Evolutionary conservation across 768 basidiomycete species (phyloP).

Genomic region (Thelephora aurantiotincta): DNA sequence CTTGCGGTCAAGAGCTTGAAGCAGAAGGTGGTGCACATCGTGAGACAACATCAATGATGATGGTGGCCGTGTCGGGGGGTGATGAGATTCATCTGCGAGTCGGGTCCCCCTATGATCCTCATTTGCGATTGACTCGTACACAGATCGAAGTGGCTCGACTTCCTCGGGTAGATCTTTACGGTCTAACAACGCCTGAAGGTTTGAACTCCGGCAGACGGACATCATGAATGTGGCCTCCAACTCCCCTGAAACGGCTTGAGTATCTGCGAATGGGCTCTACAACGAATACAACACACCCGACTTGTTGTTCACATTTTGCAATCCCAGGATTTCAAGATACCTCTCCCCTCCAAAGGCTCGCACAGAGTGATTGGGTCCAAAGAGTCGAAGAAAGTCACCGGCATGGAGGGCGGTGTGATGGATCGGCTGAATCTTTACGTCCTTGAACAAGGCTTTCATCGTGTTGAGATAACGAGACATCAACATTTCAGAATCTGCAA

Average conservation of each 20-base stretch:
- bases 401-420: conserved; percentile 30
- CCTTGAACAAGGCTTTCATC: conserved; percentile 18
- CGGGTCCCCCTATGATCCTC: too few relatives aligned
- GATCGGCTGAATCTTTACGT: conserved; percentile 17
- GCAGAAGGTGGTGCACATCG: too few relatives aligned
- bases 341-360: not conserved
- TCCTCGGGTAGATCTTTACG: too few relatives aligned
- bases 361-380: conserved; percentile 3
- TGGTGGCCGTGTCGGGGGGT: too few relatives aligned
- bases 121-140: too few relatives aligned
- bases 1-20: too few relatives aligned
- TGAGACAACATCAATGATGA: too few relatives aligned
- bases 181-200: conserved; percentile 1
- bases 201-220: conserved; percentile 4
- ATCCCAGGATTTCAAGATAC: not conserved
- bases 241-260: not conserved
- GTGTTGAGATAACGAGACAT: conserved; percentile 19
- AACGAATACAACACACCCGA: not conserved
- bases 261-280: not conserved
- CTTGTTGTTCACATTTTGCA: not conserved
- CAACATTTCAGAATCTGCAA: conserved; percentile 14
- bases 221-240: conserved; percentile 10
- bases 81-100: too few relatives aligned
- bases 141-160: too few relatives aligned
- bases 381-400: conserved; percentile 11